phyloP scores from a whole-genome alignment of 768 basidiomycete genomes.

The Cyclocybe aegerita region DNA sequence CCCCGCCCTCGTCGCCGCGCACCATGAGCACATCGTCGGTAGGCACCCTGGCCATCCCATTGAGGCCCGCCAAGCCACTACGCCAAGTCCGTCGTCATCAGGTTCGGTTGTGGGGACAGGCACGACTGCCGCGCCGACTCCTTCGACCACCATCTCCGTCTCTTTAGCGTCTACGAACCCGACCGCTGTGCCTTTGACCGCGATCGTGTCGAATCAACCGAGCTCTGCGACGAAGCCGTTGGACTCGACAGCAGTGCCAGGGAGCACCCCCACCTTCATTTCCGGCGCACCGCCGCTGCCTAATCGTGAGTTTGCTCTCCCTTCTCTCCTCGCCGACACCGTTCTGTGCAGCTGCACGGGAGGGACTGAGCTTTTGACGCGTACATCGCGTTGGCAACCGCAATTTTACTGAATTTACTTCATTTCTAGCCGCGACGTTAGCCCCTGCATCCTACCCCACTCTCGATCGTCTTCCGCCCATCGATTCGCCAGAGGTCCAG shows the following conservation, averaged over 20 bases:
- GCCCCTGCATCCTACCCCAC: slow-evolving; percentile 59
- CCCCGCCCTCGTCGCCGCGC: slow-evolving; percentile 42
- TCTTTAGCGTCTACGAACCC: slow-evolving; percentile 52
- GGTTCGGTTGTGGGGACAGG: no score
- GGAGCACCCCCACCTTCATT: slow-evolving; percentile 49
- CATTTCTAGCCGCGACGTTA: slow-evolving; percentile 1
- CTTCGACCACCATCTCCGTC: slow-evolving; percentile 21
- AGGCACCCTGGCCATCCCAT: slow-evolving; percentile 20
- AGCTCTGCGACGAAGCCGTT: slow-evolving; percentile 45
- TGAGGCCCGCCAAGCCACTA: slow-evolving; percentile 27
- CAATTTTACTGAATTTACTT: background rate
- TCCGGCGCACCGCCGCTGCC: slow-evolving; percentile 61
- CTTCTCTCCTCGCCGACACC: background rate
- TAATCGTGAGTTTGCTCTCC: slow-evolving; percentile 36
- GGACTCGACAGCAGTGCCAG: slow-evolving; percentile 45
- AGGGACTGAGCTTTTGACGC: background rate
- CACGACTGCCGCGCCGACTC: background rate
- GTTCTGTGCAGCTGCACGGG: background rate
- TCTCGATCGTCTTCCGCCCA: slow-evolving; percentile 61
- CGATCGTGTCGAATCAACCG: slow-evolving; percentile 43
- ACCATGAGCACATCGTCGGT: slow-evolving; percentile 19
- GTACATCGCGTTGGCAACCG: no score
- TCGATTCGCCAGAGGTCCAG: slow-evolving; percentile 60
- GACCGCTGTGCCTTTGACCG: slow-evolving; percentile 56
- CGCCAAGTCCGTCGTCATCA: slow-evolving; percentile 2